Evolutionary conservation across 345 rosid species (phyloP).

Genomic region (Erucastrum elatum): DNA sequence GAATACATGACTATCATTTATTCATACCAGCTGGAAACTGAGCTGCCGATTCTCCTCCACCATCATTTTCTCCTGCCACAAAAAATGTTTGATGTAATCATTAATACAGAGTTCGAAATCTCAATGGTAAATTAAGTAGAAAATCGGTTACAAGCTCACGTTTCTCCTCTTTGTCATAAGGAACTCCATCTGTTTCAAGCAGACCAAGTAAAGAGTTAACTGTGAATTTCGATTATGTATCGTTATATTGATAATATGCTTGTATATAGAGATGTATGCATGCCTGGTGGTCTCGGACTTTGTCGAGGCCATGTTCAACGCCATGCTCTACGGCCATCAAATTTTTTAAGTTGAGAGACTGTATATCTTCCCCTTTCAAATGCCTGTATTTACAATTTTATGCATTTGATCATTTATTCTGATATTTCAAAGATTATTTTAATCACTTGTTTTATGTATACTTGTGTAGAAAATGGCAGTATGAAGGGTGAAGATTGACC

Average conservation of each 20-base stretch:
- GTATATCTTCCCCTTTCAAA: constrained; percentile 68
- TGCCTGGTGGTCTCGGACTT: constrained; percentile 57
- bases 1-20: not conserved
- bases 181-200: constrained; percentile 44
- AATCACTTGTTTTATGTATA: not conserved
- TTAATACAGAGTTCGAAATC: not conserved
- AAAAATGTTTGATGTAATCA: not conserved
- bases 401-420: not conserved
- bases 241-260: not conserved
- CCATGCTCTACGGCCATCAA: constrained; percentile 61
- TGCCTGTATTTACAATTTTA: constrained; percentile 47
- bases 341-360: constrained; percentile 59
- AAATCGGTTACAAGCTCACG: constrained; percentile 37
- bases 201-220: constrained; percentile 14
- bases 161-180: constrained; percentile 43
- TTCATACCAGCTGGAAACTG: constrained; percentile 45
- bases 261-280: constrained; percentile 6
- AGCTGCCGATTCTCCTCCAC: constrained; percentile 52
- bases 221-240: not conserved
- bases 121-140: not conserved
- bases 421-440: not conserved
- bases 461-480: not conserved
- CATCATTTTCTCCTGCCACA: constrained; percentile 39
- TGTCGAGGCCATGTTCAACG: constrained; percentile 63
- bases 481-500: constrained; percentile 40